These are phyloP conservation scores for Xylaria sp. DNA, from an alignment of 495 filamentous ascomycete genomes.

Conservation along the genomic window DNA sequence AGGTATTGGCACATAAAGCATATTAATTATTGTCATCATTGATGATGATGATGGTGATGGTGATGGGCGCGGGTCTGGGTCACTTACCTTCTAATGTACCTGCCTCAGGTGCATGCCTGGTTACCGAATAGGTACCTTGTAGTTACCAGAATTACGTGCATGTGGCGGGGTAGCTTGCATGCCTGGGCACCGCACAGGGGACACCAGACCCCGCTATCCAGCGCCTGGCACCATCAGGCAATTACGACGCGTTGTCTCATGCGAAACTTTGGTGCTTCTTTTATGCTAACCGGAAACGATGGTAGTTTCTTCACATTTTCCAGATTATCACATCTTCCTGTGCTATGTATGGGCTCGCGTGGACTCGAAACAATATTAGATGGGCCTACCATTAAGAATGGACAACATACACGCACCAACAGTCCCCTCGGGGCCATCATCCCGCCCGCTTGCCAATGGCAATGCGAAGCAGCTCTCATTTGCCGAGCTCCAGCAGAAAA, in stretches of 20 bases:
- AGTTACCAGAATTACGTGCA: constrained; percentile 7
- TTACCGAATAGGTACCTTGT: neutral
- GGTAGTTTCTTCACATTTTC: neutral
- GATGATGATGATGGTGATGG: no score
- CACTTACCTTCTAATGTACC: no score
- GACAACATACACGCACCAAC: constrained; percentile 78
- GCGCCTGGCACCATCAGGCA: constrained; percentile 14
- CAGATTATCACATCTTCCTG: neutral
- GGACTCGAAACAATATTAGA: neutral
- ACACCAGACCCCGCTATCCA: constrained; percentile 14
- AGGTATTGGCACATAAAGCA: no score
- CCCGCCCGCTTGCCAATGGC: constrained; percentile 61
- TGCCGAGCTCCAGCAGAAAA: constrained; percentile 66
- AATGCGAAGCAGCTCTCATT: constrained; percentile 65
- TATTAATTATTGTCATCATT: neutral
- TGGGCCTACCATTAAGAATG: constrained; percentile 57
- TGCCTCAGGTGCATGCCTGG: no score
- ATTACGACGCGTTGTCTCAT: constrained; percentile 26
- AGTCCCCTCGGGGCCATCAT: constrained; percentile 74
- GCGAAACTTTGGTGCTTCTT: neutral
- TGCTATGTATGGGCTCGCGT: constrained; percentile 10
- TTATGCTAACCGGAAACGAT: neutral
- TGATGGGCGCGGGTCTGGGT: neutral
- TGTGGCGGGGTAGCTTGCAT: constrained; percentile 20
- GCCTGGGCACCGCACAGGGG: neutral